A percentile compares a stretch with the other conserved stretches of the same genome.
Evolutionary conservation across 495 filamentous ascomycete species (phyloP).

Genomic region (Cercophora sp.): DNA sequence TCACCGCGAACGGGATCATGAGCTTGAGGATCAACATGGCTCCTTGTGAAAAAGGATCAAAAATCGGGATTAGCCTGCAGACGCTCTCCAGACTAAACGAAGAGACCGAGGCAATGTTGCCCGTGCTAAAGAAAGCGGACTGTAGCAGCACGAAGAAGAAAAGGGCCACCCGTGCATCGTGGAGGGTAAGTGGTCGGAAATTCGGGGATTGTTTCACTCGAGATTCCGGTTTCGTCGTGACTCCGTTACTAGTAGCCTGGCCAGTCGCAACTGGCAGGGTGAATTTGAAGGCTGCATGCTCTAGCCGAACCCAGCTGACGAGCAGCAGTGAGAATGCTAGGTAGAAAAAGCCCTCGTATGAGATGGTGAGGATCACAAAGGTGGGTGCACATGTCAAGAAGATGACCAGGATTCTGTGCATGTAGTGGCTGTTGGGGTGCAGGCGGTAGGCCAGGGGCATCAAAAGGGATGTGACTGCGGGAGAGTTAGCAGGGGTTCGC

Average conservation of each 20-base stretch:
- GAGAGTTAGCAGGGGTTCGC: conserved; percentile 9
- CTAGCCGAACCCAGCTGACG: conserved; percentile 84
- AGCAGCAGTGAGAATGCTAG: conserved; percentile 80
- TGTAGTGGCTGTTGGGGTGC: conserved; percentile 79
- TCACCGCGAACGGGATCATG: conserved; percentile 88
- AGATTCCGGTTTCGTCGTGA: conserved; percentile 23
- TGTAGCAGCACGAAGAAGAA: conserved; percentile 96
- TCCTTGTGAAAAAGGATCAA: conserved; percentile 88
- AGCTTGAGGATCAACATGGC: conserved; percentile 86
- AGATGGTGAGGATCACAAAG: conserved; percentile 96
- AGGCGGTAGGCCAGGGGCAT: conserved; percentile 79
- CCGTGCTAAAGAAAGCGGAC: conserved; percentile 94
- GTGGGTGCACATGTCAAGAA: conserved; percentile 92
- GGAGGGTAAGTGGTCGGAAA: conserved; percentile 71
- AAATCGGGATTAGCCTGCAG: conserved; percentile 85
- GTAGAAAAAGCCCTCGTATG: conserved; percentile 97
- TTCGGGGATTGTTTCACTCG: conserved; percentile 26
- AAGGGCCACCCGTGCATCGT: conserved; percentile 79
- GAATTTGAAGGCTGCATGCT: conserved; percentile 70
- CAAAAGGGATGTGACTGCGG: conserved; percentile 64
- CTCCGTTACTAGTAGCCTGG: conserved; percentile 24
- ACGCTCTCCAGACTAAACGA: conserved; percentile 94
- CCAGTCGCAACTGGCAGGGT: conserved; percentile 16
- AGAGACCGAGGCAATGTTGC: conserved; percentile 92
- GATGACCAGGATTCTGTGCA: conserved; percentile 82